These are phyloP conservation scores for Moesziomyces antarcticus DNA, from an alignment of 1,284 basidiomycete genomes.

Conservation along the genomic window DNA sequence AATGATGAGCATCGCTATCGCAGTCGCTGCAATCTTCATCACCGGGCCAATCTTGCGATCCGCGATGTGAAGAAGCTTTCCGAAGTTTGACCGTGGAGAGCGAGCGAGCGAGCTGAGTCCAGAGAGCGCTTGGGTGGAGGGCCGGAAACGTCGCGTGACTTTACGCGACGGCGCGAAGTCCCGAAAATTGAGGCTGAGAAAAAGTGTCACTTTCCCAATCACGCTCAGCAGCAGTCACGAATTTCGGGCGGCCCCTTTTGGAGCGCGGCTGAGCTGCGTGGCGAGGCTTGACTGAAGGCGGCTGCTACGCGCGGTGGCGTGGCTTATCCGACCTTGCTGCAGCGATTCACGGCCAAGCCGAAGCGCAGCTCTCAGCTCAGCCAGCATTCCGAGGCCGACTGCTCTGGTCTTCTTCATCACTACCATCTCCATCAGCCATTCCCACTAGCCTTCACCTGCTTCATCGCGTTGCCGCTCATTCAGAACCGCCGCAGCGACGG, in stretches of 20 bases:
- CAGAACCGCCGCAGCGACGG: not conserved
- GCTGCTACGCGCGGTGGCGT: slow-evolving; percentile 1
- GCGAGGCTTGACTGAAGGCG: not conserved
- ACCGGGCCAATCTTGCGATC: too few relatives aligned
- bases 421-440: not conserved
- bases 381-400: not conserved
- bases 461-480: not conserved
- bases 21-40: not conserved
- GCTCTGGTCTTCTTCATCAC: not conserved
- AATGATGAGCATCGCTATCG: not conserved
- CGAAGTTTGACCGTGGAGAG: not conserved
- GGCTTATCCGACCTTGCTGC: not conserved
- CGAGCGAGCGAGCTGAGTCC: not conserved
- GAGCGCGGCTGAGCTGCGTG: not conserved
- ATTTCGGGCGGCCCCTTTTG: too few relatives aligned
- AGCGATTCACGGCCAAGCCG: slow-evolving; percentile 5
- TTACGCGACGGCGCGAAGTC: slow-evolving; percentile 31
- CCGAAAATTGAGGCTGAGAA: not conserved
- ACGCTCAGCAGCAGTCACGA: slow-evolving; percentile 4
- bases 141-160: slow-evolving; percentile 30
- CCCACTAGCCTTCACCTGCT: not conserved
- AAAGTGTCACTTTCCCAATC: slow-evolving; percentile 34
- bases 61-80: too few relatives aligned
- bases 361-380: slow-evolving; percentile 5
- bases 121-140: not conserved